Percentiles rank a stretch among this genome's conserved stretches.
Evolutionary conservation across 495 filamentous ascomycete species (phyloP).

Genomic region (Podospora pseudopauciseta): DNA sequence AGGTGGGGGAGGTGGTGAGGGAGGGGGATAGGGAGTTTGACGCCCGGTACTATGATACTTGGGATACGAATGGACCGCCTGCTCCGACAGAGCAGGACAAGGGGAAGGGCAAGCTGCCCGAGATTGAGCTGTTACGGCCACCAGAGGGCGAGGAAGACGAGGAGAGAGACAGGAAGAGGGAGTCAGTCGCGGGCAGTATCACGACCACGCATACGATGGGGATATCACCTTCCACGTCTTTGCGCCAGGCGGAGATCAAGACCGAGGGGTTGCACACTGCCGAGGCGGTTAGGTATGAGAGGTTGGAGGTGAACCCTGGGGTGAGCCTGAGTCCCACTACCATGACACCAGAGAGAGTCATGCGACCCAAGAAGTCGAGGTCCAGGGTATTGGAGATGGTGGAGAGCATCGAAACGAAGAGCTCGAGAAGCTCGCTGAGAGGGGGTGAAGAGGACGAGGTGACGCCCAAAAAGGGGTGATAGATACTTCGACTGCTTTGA

Average conservation of each 20-base stretch:
- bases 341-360: neutral
- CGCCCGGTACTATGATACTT: neutral
- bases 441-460: neutral
- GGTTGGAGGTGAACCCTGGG: slow-evolving; percentile 10
- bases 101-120: neutral
- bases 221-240: slow-evolving; percentile 22
- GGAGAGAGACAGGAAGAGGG: slow-evolving; percentile 3
- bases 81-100: neutral
- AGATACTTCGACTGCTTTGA: neutral
- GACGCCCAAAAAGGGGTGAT: neutral
- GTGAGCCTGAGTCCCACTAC: neutral
- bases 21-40: slow-evolving; percentile 22
- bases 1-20: slow-evolving; percentile 31
- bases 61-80: neutral
- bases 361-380: slow-evolving; percentile 15
- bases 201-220: neutral
- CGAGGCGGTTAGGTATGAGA: slow-evolving; percentile 34
- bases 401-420: slow-evolving; percentile 42
- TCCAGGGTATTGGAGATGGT: slow-evolving; percentile 48
- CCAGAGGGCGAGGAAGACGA: neutral
- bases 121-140: neutral
- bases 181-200: neutral
- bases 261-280: slow-evolving; percentile 29
- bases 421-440: slow-evolving; percentile 14
- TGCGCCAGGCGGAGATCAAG: slow-evolving; percentile 16